phyloP scores from a whole-genome alignment of 2,329 filamentous ascomycete species.

The Hymenoscyphus occultus region DNA sequence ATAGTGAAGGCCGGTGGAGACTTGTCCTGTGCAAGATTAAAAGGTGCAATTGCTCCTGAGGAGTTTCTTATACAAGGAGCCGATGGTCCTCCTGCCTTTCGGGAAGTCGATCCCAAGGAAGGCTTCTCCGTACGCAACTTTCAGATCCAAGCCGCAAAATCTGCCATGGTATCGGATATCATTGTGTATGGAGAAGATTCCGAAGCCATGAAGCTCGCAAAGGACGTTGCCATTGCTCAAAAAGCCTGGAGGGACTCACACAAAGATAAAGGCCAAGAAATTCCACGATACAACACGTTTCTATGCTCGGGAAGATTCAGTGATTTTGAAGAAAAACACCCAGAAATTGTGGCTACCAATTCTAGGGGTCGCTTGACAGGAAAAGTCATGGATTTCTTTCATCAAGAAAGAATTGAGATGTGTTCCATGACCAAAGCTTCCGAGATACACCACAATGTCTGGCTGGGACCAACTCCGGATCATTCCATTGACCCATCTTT shows the following conservation, averaged over 20 bases:
- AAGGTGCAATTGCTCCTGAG: slow-evolving; percentile 78
- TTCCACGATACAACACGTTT: slow-evolving; percentile 81
- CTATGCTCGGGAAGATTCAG: slow-evolving; percentile 62
- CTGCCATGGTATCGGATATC: slow-evolving; percentile 85
- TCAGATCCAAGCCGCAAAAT: slow-evolving; percentile 89
- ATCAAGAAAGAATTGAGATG: slow-evolving; percentile 89
- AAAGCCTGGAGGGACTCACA: slow-evolving; percentile 67
- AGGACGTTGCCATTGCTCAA: slow-evolving; percentile 73
- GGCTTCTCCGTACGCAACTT: slow-evolving; percentile 97
- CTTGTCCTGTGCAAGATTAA: slow-evolving; percentile 69
- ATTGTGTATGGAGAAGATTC: slow-evolving; percentile 78
- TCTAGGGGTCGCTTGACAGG: slow-evolving; percentile 69
- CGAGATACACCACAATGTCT: slow-evolving; percentile 86
- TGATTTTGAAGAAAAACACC: slow-evolving; percentile 67
- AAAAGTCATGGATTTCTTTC: slow-evolving; percentile 81
- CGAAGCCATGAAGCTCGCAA: slow-evolving; percentile 60
- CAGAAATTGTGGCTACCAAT: slow-evolving; percentile 72
- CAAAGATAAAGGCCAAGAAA: slow-evolving; percentile 50
- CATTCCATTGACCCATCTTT: slow-evolving; percentile 43
- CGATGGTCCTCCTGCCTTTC: slow-evolving; percentile 48
- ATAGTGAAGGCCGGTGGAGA: slow-evolving; percentile 88
- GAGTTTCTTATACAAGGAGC: slow-evolving; percentile 67
- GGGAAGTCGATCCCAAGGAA: slow-evolving; percentile 80
- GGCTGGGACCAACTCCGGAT: slow-evolving; percentile 83
- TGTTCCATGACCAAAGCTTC: slow-evolving; percentile 86